Percentiles rank a stretch among this genome's conserved stretches.
Evolutionary conservation across 2,329 filamentous ascomycete genomes (phyloP).

Genomic region (Metarhizium anisopliae): DNA sequence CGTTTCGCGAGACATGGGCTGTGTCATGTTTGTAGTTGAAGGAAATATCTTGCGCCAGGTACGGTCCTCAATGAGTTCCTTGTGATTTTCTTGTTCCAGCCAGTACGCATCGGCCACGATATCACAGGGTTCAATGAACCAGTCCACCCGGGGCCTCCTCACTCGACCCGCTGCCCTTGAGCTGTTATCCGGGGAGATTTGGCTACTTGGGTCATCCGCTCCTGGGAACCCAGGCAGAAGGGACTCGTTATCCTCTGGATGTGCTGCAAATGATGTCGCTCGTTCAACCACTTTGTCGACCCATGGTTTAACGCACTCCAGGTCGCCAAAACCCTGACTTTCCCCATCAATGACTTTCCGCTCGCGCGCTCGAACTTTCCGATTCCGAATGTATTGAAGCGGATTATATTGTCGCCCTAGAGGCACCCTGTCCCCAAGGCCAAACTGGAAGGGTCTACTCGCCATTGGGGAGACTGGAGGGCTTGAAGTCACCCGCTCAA

Average conservation of each 20-base stretch:
- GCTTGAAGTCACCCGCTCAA: slow-evolving; percentile 30
- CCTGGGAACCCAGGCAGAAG: slow-evolving; percentile 35
- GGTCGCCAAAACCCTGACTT: slow-evolving; percentile 67
- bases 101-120: slow-evolving; percentile 85
- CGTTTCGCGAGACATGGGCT: slow-evolving; percentile 22
- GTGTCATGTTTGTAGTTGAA: slow-evolving; percentile 19
- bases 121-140: slow-evolving; percentile 75
- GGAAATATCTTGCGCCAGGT: slow-evolving; percentile 67
- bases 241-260: slow-evolving; percentile 14
- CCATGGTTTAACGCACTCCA: slow-evolving; percentile 65
- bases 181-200: slow-evolving; percentile 33
- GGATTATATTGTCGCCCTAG: slow-evolving; percentile 78
- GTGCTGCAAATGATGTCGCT: slow-evolving; percentile 17
- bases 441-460: slow-evolving; percentile 20
- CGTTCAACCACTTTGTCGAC: slow-evolving; percentile 53
- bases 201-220: slow-evolving; percentile 35
- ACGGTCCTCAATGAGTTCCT: slow-evolving; percentile 70
- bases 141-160: slow-evolving; percentile 70
- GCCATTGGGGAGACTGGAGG: slow-evolving; percentile 30
- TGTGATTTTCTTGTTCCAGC: slow-evolving; percentile 77
- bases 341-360: slow-evolving; percentile 66
- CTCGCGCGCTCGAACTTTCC: slow-evolving; percentile 74
- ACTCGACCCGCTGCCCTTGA: slow-evolving; percentile 45
- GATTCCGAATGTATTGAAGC: slow-evolving; percentile 83
- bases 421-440: slow-evolving; percentile 19